Conservation (phyloP, 1,284 basidiomycete species). For the Veloboletus limbatus region DNA sequence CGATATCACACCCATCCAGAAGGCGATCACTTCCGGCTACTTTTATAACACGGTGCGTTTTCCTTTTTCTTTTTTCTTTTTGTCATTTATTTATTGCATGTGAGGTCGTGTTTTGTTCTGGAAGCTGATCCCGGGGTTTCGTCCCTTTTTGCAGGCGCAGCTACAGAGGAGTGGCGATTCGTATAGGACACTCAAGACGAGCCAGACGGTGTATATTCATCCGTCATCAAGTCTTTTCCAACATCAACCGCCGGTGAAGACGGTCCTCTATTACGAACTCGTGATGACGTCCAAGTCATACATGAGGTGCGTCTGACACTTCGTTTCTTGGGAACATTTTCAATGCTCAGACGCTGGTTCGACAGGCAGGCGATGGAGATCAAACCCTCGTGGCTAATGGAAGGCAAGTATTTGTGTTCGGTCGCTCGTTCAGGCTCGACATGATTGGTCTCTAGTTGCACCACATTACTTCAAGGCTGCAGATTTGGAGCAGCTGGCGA, state of each 20-base stretch:
- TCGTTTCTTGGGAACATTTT: not conserved
- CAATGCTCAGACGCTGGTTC: conserved; percentile 22
- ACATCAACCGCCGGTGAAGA: conserved; percentile 89
- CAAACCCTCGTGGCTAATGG: conserved; percentile 89
- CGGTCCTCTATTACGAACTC: conserved; percentile 92
- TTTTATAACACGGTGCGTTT: conserved; percentile 89
- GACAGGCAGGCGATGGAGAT: conserved; percentile 95
- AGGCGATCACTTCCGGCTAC: conserved; percentile 92
- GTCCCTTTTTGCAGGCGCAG: conserved; percentile 54
- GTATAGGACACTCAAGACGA: conserved; percentile 92
- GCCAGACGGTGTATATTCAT: conserved; percentile 94
- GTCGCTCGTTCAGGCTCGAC: not conserved
- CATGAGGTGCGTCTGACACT: conserved; percentile 50
- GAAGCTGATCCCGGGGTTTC: conserved; percentile 8
- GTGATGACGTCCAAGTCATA: conserved; percentile 88
- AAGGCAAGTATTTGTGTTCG: conserved; percentile 54
- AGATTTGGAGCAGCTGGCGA: conserved; percentile 81
- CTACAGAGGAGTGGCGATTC: conserved; percentile 90
- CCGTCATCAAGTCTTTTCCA: conserved; percentile 96
- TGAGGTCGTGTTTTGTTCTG: too few species aligned
- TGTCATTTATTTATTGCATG: too few species aligned
- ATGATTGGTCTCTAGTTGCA: conserved; percentile 55
- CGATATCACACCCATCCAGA: conserved; percentile 91
- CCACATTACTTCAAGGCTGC: conserved; percentile 92
- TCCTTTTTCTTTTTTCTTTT: too few species aligned